Evolutionary conservation across 2,329 filamentous ascomycete genomes (phyloP), one percentile per base, ranked within the genome.

Genomic region (Cordyceps javanica): DNA sequence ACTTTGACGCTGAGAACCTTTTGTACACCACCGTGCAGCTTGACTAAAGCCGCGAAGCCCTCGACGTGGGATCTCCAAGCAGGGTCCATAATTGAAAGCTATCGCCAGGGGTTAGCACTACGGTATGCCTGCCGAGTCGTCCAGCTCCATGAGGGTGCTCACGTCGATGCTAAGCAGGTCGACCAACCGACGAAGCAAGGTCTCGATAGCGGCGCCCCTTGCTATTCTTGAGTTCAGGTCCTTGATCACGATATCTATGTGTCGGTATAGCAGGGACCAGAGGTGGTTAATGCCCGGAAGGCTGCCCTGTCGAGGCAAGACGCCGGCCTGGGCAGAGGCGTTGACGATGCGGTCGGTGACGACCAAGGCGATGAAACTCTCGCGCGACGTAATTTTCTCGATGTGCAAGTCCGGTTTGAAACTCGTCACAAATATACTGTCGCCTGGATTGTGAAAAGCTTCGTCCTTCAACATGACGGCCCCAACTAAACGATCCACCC

Each of bases 261-360:
- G 25, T 13, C 54, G 25, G 16, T 57, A 57, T 5, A 57, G 45
- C n/a, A 57, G 16, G 16, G 54, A 57, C 54, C 54, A 57, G 26
- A 57, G 54, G 21, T 49, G 44, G 9, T 41, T 50, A 45, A 57
- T 57, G 21, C 54, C 45, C 5, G 54, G 44, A 9, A 57, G 54
- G 7, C 36, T 13, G 13, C 54, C 54, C n/a, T 57, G 44, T 16
- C 54, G 54, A 23, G 54, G 54, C 16, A 57, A 23, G 9, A 42
- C 45, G 21, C 45, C 45, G 3, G 54, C 45, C 26, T 57, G 54
- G 19, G 34, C 36, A 13, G 44, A 50, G 34, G 45, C 44, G 45
- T 57, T 57, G 54, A 57, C 45, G 54, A 57, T 57, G 44, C 54
- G 54, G 34, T 57, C 54, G 5, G 54, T 50, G 23, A 50, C 45